A percentile compares a stretch with the other conserved stretches of the same genome.
Conservation (phyloP, 805 yeast genomes). For the Starmerella floricola region DNA sequence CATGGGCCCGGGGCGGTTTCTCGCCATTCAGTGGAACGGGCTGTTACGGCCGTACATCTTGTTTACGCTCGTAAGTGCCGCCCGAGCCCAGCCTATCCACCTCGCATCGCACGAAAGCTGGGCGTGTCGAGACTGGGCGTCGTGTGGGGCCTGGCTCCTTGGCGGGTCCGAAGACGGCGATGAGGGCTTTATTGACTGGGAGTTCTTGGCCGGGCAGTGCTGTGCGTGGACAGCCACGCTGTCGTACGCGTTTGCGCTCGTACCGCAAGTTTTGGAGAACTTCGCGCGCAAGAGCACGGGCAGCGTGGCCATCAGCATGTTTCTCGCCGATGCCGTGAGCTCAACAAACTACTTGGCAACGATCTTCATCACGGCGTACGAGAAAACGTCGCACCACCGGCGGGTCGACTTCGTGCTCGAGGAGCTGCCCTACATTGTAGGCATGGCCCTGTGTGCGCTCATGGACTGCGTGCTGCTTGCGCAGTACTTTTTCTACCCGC, state of each 20-base stretch:
- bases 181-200: conserved; percentile 13
- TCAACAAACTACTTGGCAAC: conserved; percentile 24
- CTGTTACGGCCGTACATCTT: conserved; percentile 16
- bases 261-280: conserved; percentile 35
- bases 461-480: conserved; percentile 24
- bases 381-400: conserved; percentile 7
- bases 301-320: conserved; percentile 25
- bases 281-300: conserved; percentile 34
- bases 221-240: conserved; percentile 23
- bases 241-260: conserved; percentile 24
- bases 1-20: conserved; percentile 1
- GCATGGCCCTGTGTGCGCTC: conserved; percentile 21
- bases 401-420: conserved; percentile 22
- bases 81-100: conserved; percentile 12
- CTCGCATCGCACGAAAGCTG: no score
- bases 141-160: no score
- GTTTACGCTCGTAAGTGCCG: conserved; percentile 16
- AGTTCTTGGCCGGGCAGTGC: conserved; percentile 20
- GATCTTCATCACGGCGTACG: conserved; percentile 23
- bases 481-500: conserved; percentile 24
- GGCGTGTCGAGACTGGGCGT: no score
- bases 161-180: not conserved
- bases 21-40: conserved; percentile 15
- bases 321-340: conserved; percentile 25
- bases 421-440: conserved; percentile 26